Evolutionary conservation across 169 alveolate genomes (phyloP), one percentile per base, ranked within the genome.

Genomic region (Plasmodium adleri): DNA sequence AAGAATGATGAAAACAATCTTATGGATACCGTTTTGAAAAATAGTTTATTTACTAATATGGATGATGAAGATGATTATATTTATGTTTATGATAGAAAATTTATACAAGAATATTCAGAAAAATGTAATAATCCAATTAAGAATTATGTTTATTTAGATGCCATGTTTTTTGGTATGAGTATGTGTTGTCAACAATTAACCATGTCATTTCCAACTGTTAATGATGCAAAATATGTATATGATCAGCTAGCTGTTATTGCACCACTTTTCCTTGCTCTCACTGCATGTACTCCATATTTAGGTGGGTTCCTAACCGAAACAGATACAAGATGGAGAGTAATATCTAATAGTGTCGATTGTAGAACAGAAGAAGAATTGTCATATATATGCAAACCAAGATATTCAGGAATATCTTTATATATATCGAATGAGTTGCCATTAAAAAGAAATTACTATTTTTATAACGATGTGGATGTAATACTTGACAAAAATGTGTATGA

Each of bases 101-200:
- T 74, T 66, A 75, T 88, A 12, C 63, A 88, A 66, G 90, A 64
- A 32, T 62, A 89, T 22, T 66, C 88, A 13, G 47, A 64, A 39
- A 72, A 66, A 88, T 50, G 87, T 20, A 92, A 94, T 9, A 95
- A 94, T 49, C 98, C 98, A 24, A 73, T 73, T 73, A 95, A 96
- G 8, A 94, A 96, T 24, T 90, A 47, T 68, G 97, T 98, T 9
- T 95, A 97, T 73, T 96, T 98, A 99, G 99, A 98, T 92, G 97
- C 98, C 26, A 96, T 97, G 98, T 98, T 95, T 17, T 98, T 97
- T 85, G 99, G 99, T 10, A 98, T 98, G 99, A 99, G 99, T 13
- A 94, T 95, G 96, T 94, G 98, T 59, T 97, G 99, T 67, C 91
- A 95, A 24, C 99, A 98, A 92, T 93, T 95, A 2, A 98, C 99